Evolutionary conservation across 2,329 filamentous ascomycete species (phyloP).

Genomic region (Zymoseptoria tritici): DNA sequence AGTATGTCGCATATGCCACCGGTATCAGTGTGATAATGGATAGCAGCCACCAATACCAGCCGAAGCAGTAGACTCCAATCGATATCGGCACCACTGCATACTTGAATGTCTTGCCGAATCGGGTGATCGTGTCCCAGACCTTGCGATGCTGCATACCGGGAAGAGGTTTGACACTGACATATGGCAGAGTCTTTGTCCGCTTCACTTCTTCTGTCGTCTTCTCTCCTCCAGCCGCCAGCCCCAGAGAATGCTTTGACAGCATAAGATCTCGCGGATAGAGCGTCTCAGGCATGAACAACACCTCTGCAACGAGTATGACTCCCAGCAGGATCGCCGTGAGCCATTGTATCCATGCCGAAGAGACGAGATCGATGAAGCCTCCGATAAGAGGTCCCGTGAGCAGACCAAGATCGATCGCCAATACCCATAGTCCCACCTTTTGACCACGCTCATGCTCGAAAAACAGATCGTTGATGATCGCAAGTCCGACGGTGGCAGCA

Average conservation of each 20-base stretch:
- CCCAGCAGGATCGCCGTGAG: slow-evolving; percentile 12
- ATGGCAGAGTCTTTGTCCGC: slow-evolving; percentile 10
- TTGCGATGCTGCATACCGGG: slow-evolving; percentile 14
- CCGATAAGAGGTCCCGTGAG: slow-evolving; percentile 13
- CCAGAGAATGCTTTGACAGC: slow-evolving; percentile 2
- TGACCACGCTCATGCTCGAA: slow-evolving; percentile 16
- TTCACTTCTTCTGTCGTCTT: slow-evolving; percentile 5
- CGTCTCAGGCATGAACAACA: slow-evolving; percentile 12
- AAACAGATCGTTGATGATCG: slow-evolving; percentile 15
- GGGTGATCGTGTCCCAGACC: slow-evolving; percentile 10
- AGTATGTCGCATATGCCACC: slow-evolving; percentile 12
- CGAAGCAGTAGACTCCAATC: slow-evolving; percentile 10
- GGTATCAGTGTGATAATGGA: slow-evolving; percentile 12
- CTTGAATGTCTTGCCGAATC: slow-evolving; percentile 12
- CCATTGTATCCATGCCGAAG: slow-evolving; percentile 13
- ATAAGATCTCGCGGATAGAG: slow-evolving; percentile 14
- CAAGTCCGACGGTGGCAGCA: slow-evolving; percentile 13
- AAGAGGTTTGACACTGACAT: slow-evolving; percentile 8
- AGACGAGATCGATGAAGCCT: slow-evolving; percentile 12
- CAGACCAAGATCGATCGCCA: slow-evolving; percentile 14
- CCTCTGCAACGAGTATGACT: slow-evolving; percentile 10
- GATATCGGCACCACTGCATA: slow-evolving; percentile 13
- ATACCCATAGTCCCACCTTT: slow-evolving; percentile 13
- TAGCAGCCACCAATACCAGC: slow-evolving; percentile 16
- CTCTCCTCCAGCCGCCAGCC: neutral